These are phyloP conservation scores for Agastache rugosa DNA, from an alignment of 257 asterid species.

Conservation along the genomic window DNA sequence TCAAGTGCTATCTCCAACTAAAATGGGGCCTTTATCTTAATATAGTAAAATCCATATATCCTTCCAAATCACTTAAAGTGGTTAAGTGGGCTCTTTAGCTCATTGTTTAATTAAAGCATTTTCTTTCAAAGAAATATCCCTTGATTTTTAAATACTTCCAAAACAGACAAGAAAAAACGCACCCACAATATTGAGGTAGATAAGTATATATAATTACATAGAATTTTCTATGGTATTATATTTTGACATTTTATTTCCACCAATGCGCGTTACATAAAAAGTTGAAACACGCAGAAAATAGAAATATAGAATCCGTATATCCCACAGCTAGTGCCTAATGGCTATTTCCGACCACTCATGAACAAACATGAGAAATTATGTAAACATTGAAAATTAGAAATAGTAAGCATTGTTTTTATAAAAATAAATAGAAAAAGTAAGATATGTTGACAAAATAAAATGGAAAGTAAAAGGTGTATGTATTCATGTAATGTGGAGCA, in stretches of 20 bases:
- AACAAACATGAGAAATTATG: background rate
- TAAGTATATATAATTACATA: background rate
- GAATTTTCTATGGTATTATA: no score
- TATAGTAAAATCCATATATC: background rate
- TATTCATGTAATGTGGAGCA: slow-evolving; percentile 34
- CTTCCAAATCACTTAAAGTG: background rate
- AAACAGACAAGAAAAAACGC: no score
- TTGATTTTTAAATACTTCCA: no score
- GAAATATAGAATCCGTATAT: no score
- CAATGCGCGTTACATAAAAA: no score
- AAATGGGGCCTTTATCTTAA: background rate
- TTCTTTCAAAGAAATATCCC: no score
- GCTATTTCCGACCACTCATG: background rate
- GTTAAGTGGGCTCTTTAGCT: background rate
- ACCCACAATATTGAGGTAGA: background rate
- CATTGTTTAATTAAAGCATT: background rate
- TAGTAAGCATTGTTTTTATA: background rate
- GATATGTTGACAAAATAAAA: background rate
- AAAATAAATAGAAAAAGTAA: background rate
- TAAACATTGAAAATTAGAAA: background rate
- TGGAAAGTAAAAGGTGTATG: slow-evolving; percentile 8
- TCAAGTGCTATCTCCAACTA: background rate
- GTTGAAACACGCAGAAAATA: no score
- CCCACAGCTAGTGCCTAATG: no score
- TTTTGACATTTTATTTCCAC: no score